Percentiles rank a stretch among this genome's conserved stretches.
Evolutionary conservation across 192 early-diverging fungal species (phyloP).

Genomic region (Coemansia umbellata): DNA sequence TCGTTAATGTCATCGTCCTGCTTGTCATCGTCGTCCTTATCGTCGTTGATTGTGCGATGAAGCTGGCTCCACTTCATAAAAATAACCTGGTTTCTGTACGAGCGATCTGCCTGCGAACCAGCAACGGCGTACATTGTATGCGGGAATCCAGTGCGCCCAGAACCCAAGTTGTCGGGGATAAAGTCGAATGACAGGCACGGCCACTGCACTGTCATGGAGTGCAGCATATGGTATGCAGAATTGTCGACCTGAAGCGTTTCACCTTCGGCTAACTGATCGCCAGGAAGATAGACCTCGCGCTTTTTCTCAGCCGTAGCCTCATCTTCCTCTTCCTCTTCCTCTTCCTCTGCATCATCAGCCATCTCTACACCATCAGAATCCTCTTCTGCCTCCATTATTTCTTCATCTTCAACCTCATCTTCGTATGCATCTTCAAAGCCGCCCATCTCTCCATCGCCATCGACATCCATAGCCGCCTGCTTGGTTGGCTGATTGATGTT

Average conservation of each 20-base stretch:
- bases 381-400: constrained; percentile 60
- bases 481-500: constrained; percentile 17
- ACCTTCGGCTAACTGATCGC: constrained; percentile 76
- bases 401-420: constrained; percentile 80
- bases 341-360: constrained; percentile 26
- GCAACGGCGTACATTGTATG: constrained; percentile 90
- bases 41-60: constrained; percentile 90
- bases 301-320: constrained; percentile 59
- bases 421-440: constrained; percentile 90
- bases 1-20: constrained; percentile 73
- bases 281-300: constrained; percentile 82
- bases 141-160: constrained; percentile 77
- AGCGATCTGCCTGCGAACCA: constrained; percentile 83
- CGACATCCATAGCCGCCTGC: constrained; percentile 36
- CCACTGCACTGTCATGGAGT: constrained; percentile 88
- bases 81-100: constrained; percentile 84
- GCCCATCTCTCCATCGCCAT: constrained; percentile 43
- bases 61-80: constrained; percentile 96
- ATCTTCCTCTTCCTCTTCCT: constrained; percentile 55
- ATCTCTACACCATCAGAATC: constrained; percentile 59
- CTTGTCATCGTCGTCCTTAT: constrained; percentile 65
- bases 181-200: constrained; percentile 97
- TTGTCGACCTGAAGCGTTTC: constrained; percentile 94
- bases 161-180: constrained; percentile 80
- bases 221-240: constrained; percentile 95